Conservation (phyloP, 345 rosid species). For the Salix arbutifolia region DNA sequence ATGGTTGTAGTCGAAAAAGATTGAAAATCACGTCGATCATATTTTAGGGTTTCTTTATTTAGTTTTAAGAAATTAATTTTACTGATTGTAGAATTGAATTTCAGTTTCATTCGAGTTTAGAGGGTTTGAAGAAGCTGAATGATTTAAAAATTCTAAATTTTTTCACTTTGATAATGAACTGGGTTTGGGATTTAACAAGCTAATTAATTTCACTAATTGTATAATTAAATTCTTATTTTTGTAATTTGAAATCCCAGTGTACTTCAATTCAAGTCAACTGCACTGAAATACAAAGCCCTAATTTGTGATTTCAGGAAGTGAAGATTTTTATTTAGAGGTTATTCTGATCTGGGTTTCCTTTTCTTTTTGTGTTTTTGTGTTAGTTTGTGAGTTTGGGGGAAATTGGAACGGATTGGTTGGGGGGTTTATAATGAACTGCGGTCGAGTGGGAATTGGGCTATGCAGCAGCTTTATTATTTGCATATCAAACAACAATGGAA, state of each 20-base stretch:
- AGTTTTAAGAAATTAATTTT: no score
- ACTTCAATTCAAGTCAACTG: neutral
- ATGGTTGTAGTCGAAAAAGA: neutral
- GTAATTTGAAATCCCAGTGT: neutral
- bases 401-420: slow-evolving; percentile 16
- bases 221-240: neutral
- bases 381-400: slow-evolving; percentile 30
- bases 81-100: no score
- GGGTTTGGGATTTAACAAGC: no score
- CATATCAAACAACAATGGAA: slow-evolving; percentile 60
- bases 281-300: neutral
- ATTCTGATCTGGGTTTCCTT: neutral
- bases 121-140: no score
- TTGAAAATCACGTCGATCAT: no score
- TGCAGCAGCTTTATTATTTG: slow-evolving; percentile 28
- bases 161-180: no score
- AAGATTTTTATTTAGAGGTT: neutral
- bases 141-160: no score
- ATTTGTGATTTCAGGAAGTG: neutral
- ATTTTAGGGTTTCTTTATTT: no score
- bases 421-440: slow-evolving; percentile 41
- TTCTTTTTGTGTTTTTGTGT: neutral
- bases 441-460: slow-evolving; percentile 51
- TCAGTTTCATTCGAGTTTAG: neutral
- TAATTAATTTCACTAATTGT: neutral